Conservation (phyloP, 352 stramenopile genomes). For the Phytophthora agathidicida region DNA sequence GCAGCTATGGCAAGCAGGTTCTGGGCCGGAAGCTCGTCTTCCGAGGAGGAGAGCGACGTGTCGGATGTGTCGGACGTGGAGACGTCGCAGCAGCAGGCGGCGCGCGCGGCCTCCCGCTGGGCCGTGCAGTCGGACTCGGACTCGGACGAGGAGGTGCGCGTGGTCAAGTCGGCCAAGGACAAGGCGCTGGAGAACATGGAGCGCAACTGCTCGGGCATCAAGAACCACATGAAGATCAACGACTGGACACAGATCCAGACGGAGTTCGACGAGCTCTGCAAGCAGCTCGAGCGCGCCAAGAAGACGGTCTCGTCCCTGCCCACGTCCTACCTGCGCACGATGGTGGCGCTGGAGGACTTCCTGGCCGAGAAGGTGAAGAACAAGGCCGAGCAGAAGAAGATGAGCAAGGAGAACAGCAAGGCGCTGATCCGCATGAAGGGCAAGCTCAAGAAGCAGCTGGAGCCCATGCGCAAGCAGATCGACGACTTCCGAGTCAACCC, state of each 20-base stretch:
- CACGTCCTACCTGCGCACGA: conserved; percentile 92
- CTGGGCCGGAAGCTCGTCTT: conserved; percentile 83
- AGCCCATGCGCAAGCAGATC: conserved; percentile 89
- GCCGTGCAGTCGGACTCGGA: conserved; percentile 86
- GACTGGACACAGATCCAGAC: conserved; percentile 95
- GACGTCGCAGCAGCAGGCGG: conserved; percentile 73
- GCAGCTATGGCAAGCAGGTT: conserved; percentile 80
- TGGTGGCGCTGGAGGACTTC: conserved; percentile 95
- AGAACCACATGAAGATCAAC: conserved; percentile 96
- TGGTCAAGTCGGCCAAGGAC: conserved; percentile 96
- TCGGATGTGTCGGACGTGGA: conserved; percentile 82
- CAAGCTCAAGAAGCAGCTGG: conserved; percentile 96
- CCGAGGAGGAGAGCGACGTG: conserved; percentile 77
- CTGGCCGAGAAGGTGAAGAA: conserved; percentile 93
- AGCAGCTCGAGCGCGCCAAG: conserved; percentile 91
- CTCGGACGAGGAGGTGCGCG: conserved; percentile 88
- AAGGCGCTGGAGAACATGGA: conserved; percentile 84
- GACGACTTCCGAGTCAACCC: conserved; percentile 93
- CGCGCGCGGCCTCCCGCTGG: conserved; percentile 77
- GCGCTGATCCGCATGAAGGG: conserved; percentile 98
- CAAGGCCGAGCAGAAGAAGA: conserved; percentile 97
- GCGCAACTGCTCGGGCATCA: conserved; percentile 68
- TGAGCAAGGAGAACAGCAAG: conserved; percentile 96
- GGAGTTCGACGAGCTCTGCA: conserved; percentile 94
- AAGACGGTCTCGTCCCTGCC: conserved; percentile 90